Percentiles rank a stretch among this genome's conserved stretches.
Conservation (phyloP, 352 stramenopile species). For the Sclerospora graminicola region DNA sequence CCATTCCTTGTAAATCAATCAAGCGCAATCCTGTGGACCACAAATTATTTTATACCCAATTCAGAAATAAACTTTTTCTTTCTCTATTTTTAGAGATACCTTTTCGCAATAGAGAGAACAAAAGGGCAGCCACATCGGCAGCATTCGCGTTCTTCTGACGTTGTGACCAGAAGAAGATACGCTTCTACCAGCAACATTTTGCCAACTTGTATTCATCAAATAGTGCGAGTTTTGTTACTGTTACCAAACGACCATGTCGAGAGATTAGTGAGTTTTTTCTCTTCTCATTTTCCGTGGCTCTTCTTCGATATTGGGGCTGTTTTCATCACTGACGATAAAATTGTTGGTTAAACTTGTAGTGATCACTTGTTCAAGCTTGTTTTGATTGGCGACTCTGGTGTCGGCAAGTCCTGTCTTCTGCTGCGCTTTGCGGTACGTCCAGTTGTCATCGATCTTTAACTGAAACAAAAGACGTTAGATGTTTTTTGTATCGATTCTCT, state of each 20-base stretch:
- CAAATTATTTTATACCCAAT: neutral
- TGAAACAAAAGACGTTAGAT: neutral
- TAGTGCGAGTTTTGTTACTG: too few relatives aligned
- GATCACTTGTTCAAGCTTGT: slow-evolving; percentile 98
- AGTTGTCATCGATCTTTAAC: slow-evolving; percentile 2
- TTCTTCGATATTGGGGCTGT: neutral
- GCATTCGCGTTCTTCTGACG: too few relatives aligned
- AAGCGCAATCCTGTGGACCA: slow-evolving; percentile 4
- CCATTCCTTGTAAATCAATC: slow-evolving; percentile 8
- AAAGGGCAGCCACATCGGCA: neutral
- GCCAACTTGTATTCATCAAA: too few relatives aligned
- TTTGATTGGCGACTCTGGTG: slow-evolving; percentile 95
- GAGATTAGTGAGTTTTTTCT: slow-evolving; percentile 52
- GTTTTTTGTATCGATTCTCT: neutral
- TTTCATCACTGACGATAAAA: slow-evolving; percentile 11
- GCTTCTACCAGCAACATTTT: too few relatives aligned
- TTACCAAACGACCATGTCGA: slow-evolving; percentile 40
- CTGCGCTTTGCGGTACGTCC: slow-evolving; percentile 91
- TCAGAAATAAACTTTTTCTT: too few relatives aligned
- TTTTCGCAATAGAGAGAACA: neutral
- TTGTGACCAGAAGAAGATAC: too few relatives aligned
- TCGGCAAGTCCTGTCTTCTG: slow-evolving; percentile 98
- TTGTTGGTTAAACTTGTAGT: slow-evolving; percentile 16
- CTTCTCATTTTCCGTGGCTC: neutral
- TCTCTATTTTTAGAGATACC: slow-evolving; percentile 7